Base-by-base conservation (phyloP, 1,284 basidiomycete genomes). In the Macrocystidia cucumis region DNA sequence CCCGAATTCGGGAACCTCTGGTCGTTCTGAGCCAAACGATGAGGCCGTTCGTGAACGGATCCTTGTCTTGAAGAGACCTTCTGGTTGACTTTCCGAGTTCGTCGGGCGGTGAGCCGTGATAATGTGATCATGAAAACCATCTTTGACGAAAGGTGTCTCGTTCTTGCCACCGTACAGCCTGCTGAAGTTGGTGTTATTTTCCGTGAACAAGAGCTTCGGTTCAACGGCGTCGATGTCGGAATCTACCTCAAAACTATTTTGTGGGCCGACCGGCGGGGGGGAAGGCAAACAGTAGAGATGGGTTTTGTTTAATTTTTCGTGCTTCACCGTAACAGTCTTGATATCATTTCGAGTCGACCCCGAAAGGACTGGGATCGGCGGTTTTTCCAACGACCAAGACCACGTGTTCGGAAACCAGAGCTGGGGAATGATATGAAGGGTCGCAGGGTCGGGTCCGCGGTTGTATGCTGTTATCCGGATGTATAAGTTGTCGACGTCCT, bases 51-150 rank as follows among this genome's bases (percentile, higher is more conserved):
- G 55, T 0, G 69, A 63, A 29, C 72, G 72, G 32, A 73, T 72
- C 41, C 62, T 67, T 3, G 63, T 62, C 1, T 59, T 49, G 50
- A 72, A 72, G 42, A 67, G 56, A 4, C 54, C 56, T 53, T 56
- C 65, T 17, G 50, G 52, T 33, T 52, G 52, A 11, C 44, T 66
- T 11, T 73, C 62, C 3, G 62, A 56, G 9, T 46, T 37, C 24
- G 62, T 59, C 4, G 84, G 84, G 35, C 89, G 81, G 59, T 97
- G 93, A 9, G 67, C 68, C 3, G 81, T 80, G 44, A 98, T 81
- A 56, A 98, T 88, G 55, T 98, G 88, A 56, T 98, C 93, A 54
- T 98, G 92, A 72, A 98, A 98, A n/a, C 86, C 93, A 52, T 98
- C 95, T 65, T 98, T 98, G 51, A 89, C 88, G 55, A 83, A 93